Evolutionary conservation across 495 filamentous ascomycete species (phyloP).

Genomic region (Pyrenula massariospora): DNA sequence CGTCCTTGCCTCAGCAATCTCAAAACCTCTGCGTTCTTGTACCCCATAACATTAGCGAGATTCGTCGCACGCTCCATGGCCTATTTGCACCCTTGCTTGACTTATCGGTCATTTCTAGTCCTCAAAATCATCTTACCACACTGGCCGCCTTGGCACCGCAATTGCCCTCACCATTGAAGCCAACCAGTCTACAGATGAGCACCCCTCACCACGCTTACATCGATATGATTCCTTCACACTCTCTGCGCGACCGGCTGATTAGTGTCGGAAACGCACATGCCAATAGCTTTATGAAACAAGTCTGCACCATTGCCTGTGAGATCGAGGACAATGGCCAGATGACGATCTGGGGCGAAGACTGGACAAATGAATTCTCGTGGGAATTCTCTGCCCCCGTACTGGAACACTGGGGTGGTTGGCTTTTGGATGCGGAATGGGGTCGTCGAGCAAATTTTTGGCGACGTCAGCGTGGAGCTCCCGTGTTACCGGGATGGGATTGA

Average conservation of each 20-base stretch:
- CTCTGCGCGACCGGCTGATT: conserved; percentile 15
- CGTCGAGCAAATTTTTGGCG: conserved; percentile 23
- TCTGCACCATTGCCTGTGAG: conserved; percentile 12
- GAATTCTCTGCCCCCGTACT: conserved; percentile 20
- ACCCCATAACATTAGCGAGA: conserved; percentile 3
- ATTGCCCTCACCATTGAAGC: conserved; percentile 15
- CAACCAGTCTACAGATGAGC: conserved; percentile 21
- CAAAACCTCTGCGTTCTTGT: conserved; percentile 4
- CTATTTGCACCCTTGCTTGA: conserved; percentile 6
- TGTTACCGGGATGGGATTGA: conserved; percentile 10
- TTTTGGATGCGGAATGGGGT: conserved; percentile 17
- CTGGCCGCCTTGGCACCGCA: conserved; percentile 11
- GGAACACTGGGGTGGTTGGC: conserved; percentile 17
- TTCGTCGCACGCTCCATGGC: conserved; percentile 5
- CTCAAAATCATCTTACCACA: conserved; percentile 14
- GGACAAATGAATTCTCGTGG: conserved; percentile 22
- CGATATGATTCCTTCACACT: conserved; percentile 23
- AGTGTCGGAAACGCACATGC: conserved; percentile 4
- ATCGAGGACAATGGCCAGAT: conserved; percentile 16
- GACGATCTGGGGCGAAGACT: conserved; percentile 24
- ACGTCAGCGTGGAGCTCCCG: conserved; percentile 15
- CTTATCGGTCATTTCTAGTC: conserved; percentile 5
- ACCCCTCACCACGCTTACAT: conserved; percentile 28
- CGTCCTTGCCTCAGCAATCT: not conserved
- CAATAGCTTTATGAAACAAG: conserved; percentile 15